Evolutionary conservation across 768 basidiomycete genomes (phyloP), one percentile per base, ranked within the genome.

Genomic region (Gautieria morchelliformis): DNA sequence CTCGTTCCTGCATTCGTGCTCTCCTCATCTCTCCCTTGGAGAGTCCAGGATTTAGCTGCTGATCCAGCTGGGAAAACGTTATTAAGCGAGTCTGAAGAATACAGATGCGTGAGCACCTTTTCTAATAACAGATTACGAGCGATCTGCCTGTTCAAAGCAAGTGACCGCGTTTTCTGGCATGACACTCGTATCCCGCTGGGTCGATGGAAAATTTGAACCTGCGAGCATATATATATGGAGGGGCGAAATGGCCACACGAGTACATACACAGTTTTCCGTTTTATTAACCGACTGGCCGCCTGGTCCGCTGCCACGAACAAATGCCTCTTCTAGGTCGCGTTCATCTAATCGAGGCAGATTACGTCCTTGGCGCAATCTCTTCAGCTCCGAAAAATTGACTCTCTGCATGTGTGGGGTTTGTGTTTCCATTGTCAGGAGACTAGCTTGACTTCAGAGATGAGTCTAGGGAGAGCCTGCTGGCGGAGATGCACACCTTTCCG

Each of bases 281-380:
- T 96, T 97, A 76, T 97, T 95, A 67, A 95, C 85, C 27, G 91
- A 93, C 76, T 97, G 93, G n/a, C 93, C 93, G 30, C 93, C 93
- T 60, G 93, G 92, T 17, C 92, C 93, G 66, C 89, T 85, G 46
- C 93, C 93, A 68, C 89, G 78, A 52, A 94, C 87, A 69, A 95
- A 95, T 20, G 76, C 73, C 71, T 95, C 93, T 60, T 87, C 87
- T n/a, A 95, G 59, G 64, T 96, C 92, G 52, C 79, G 78, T 67
- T 94, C 92, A 59, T 73, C 75, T 51, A 94, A 69, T 59, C 83
- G 79, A 0, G 89, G 89, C 37, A 85, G 56, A 20, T 70, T 68
- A 59, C 90, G 84, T 59, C 78, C 66, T 66, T 77, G 79, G 63
- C 85, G 82, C 15, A 81, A 86, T 64, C 73, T 82, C 71, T 84